Base-by-base conservation (phyloP, 768 basidiomycete genomes). In the Fomitopsis pulvina region DNA sequence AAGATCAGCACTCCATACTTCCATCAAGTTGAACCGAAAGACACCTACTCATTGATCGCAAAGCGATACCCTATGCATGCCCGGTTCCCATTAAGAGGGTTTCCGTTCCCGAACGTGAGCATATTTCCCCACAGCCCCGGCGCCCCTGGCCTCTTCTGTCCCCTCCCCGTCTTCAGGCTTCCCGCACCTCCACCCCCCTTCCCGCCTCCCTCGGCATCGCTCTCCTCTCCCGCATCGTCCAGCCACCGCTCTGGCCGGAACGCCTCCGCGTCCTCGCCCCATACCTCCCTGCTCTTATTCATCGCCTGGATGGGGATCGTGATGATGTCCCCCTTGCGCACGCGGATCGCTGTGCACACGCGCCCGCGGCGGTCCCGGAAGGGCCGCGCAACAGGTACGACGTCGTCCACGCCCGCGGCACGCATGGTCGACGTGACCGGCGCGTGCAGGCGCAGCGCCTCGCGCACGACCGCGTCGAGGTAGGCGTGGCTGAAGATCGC, bases 11-110 rank as follows among this genome's bases (percentile, higher is more conserved):
- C 34, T 28, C 1, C 0, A 22, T 46, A n/a, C n/a, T n/a, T n/a
- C 7, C 22, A 22, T 38, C 9, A 2, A 52, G 12, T 28, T 21
- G 41, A 5, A 7, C 3, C 21, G 42, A 8, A 32, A 43, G 30
- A 28, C n/a, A 76, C 79, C 67, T 60, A 81, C 81, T 83, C 78
- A 28, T 71, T 67, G 51, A 83, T 52, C 14, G 80, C 80, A 57
- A 83, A 84, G 57, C 72, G 73, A 61, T 74, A 81, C 12, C 83
- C 79, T 56, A 83, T 81, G 54, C 79, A 80, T 18, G 79, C 78
- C 27, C 81, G 70, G 57, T 75, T 75, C 50, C 79, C 81, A 45
- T 68, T 69, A 26, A 70, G 57, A 0, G 71, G 65, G 51, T 70
- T 74, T n/a, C 77, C 76, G 51, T 74, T 75, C 28, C 81, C 66